Percentiles rank a stretch among this genome's conserved stretches.
phyloP scores from a whole-genome alignment of 177 flowering plant genomes.

The Tripterygium wilfordii region DNA sequence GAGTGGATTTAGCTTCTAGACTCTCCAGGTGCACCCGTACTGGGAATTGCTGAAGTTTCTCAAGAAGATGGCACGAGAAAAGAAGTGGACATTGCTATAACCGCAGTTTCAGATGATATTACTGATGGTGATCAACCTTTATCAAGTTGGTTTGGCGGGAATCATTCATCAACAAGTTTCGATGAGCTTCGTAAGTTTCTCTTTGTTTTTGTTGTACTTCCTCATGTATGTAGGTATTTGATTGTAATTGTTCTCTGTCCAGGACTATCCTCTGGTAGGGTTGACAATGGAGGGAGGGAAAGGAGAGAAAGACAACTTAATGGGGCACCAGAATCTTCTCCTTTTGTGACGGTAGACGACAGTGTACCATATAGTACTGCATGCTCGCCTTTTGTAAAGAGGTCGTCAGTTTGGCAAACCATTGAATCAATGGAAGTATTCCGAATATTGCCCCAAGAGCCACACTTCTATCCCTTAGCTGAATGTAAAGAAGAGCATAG shows the following conservation, averaged over 20 bases:
- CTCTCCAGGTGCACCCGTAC: slow-evolving; percentile 7
- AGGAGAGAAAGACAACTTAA: slow-evolving; percentile 2
- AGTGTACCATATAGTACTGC: too few species aligned
- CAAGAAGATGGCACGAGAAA: slow-evolving; percentile 7
- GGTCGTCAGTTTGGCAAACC: slow-evolving; percentile 24
- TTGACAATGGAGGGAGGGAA: slow-evolving; percentile 4
- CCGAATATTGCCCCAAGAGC: slow-evolving; percentile 30
- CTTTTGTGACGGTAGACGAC: too few species aligned
- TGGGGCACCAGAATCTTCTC: slow-evolving; percentile 1
- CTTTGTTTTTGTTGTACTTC: too few species aligned
- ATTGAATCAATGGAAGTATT: slow-evolving; percentile 33
- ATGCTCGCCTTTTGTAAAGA: slow-evolving; percentile 35
- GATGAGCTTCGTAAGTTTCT: slow-evolving; percentile 22
- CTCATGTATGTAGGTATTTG: too few species aligned
- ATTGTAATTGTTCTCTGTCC: too few species aligned
- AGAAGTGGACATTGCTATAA: slow-evolving; percentile 7
- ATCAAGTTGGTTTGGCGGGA: slow-evolving; percentile 31
- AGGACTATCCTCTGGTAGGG: slow-evolving; percentile 6
- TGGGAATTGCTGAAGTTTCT: slow-evolving; percentile 13
- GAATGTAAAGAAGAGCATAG: slow-evolving; percentile 22
- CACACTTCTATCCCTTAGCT: slow-evolving; percentile 34
- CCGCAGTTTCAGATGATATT: slow-evolving; percentile 3
- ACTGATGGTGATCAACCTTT: slow-evolving; percentile 37
- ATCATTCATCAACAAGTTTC: slow-evolving; percentile 10
- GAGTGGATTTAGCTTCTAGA: slow-evolving; percentile 8